Percentiles rank a stretch among this genome's conserved stretches.
These are phyloP conservation scores for Pezicula radicicola DNA, from an alignment of 2,329 filamentous ascomycete genomes.

Conservation along the genomic window DNA sequence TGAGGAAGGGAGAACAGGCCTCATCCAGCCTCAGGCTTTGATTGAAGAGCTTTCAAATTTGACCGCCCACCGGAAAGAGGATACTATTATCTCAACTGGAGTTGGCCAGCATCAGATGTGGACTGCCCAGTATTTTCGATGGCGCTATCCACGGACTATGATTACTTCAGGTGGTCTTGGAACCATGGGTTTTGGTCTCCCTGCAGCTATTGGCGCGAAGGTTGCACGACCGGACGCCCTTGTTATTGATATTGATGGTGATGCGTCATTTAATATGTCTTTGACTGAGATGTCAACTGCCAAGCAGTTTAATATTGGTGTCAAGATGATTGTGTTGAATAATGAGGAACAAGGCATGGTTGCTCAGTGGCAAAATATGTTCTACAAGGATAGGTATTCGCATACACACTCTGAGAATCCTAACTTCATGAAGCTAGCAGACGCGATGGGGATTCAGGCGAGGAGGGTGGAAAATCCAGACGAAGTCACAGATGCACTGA, in stretches of 20 bases:
- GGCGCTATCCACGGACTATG: slow-evolving; percentile 88
- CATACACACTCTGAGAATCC: slow-evolving; percentile 95
- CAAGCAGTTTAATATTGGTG: slow-evolving; percentile 91
- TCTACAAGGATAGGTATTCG: slow-evolving; percentile 90
- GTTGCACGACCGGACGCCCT: slow-evolving; percentile 60
- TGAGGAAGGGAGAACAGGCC: slow-evolving; percentile 67
- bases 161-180: slow-evolving; percentile 94
- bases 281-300: slow-evolving; percentile 92
- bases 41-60: slow-evolving; percentile 88
- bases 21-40: slow-evolving; percentile 92
- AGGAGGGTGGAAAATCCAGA: slow-evolving; percentile 69
- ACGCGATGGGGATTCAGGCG: slow-evolving; percentile 85
- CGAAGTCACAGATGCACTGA: slow-evolving; percentile 73
- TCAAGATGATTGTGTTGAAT: slow-evolving; percentile 93
- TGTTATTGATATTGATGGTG: slow-evolving; percentile 94
- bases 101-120: slow-evolving; percentile 99
- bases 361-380: slow-evolving; percentile 96
- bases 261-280: slow-evolving; percentile 99
- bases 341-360: slow-evolving; percentile 99
- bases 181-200: slow-evolving; percentile 96
- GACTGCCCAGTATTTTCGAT: slow-evolving; percentile 94
- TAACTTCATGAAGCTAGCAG: slow-evolving; percentile 90
- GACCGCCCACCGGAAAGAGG: slow-evolving; percentile 74
- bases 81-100: slow-evolving; percentile 87
- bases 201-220: slow-evolving; percentile 93